Conservation (phyloP, 768 basidiomycete genomes). For the Boletus sp. region DNA sequence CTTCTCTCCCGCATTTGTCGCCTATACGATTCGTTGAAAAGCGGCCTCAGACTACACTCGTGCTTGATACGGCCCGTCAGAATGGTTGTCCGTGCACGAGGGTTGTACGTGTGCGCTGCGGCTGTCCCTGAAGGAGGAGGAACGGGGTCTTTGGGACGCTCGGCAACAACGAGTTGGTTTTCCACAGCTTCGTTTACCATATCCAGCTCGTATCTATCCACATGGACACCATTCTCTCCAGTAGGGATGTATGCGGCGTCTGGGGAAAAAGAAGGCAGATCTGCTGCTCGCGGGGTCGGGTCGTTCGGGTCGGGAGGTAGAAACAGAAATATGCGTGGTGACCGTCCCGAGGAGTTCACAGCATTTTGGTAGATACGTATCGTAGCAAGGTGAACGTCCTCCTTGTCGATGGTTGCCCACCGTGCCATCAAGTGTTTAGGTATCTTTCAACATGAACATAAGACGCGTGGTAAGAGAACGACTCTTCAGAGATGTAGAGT, state of each 20-base stretch:
- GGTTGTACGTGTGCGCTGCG: constrained; percentile 42
- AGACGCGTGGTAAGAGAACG: constrained; percentile 6
- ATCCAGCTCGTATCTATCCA: constrained; percentile 80
- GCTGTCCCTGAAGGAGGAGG: constrained; percentile 38
- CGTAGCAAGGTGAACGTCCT: constrained; percentile 79
- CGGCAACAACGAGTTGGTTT: constrained; percentile 84
- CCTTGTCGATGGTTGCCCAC: constrained; percentile 74
- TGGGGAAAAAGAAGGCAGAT: constrained; percentile 26
- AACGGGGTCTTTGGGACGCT: constrained; percentile 66
- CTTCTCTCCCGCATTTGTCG: constrained; percentile 70
- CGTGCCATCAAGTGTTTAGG: constrained; percentile 84
- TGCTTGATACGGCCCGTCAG: constrained; percentile 80
- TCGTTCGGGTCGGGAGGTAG: constrained; percentile 57
- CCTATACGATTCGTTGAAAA: constrained; percentile 65
- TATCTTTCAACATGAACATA: constrained; percentile 48
- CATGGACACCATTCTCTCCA: constrained; percentile 31
- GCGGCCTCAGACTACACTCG: constrained; percentile 70
- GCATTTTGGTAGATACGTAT: constrained; percentile 72
- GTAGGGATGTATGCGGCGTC: constrained; percentile 32
- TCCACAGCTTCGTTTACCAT: constrained; percentile 84
- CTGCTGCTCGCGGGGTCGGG: constrained; percentile 29
- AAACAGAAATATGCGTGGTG: constrained; percentile 64
- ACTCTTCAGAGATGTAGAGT: background rate
- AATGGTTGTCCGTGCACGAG: constrained; percentile 72
- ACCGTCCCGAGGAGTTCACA: constrained; percentile 42